Conservation (phyloP, 208 protist species). For the Entamoeba invadens region DNA sequence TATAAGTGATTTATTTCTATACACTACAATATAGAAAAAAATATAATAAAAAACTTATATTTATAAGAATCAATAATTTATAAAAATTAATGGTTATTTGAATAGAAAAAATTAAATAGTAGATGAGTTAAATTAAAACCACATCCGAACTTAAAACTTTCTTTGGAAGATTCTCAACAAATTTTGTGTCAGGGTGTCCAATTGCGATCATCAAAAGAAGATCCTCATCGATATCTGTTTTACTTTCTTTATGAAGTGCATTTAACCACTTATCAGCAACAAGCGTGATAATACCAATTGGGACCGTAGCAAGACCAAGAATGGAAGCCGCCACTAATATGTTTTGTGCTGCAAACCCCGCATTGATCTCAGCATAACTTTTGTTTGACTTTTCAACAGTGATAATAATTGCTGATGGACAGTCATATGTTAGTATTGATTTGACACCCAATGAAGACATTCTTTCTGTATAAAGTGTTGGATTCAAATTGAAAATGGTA, state of each 20-base stretch:
- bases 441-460: background rate
- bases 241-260: background rate
- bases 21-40: too few species aligned
- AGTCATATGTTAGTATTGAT: background rate
- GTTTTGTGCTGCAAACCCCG: background rate
- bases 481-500: background rate
- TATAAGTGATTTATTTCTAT: too few species aligned
- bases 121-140: background rate
- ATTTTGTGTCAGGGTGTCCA: background rate
- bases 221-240: background rate
- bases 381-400: background rate
- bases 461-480: background rate
- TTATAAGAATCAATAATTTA: too few species aligned
- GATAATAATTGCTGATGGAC: background rate
- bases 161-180: background rate
- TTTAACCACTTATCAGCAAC: background rate
- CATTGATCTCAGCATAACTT: background rate
- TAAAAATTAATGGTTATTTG: too few species aligned
- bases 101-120: too few species aligned
- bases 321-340: background rate
- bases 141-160: background rate
- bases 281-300: background rate
- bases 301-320: background rate
- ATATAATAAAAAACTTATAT: too few species aligned
- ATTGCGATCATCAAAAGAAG: background rate